Base-by-base conservation (phyloP, 2,329 filamentous ascomycete species). In the Penicillium sp. region DNA sequence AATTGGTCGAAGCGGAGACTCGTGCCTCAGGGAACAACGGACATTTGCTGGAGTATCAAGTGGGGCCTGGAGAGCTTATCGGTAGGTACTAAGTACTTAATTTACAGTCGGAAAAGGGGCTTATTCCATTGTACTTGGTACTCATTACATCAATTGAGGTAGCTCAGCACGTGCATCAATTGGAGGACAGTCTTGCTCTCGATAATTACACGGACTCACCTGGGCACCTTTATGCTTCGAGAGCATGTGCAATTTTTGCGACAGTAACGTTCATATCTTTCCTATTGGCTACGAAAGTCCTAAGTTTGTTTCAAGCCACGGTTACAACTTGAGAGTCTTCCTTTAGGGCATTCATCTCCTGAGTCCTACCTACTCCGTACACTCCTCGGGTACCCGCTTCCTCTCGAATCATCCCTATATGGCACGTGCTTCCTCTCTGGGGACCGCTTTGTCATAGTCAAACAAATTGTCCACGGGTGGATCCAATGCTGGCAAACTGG, bases 1-100 rank as follows among this genome's bases (percentile, higher is more conserved):
- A 61, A 74, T 73, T 72, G 71, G 71, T 53, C 42, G 44, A 36
- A 36, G 55, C 31, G 49, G 39, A 56, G 55, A 52, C 58, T 60
- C 61, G 62, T 65, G 64, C 60, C 52, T 55, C 60, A 66, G 58
- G 55, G 56, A 61, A 53, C 65, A 65, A 70, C 63, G 69, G 66
- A 61, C 55, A 66, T 66, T 66, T 62, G 70, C 65, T 67, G 63
- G 55, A 53, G 31, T 55, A 52, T 7, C 35, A 23, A 39, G 55
- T 60, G 59, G 62, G 60, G 55, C 62, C 49, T 42, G 25, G 55
- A 49, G 63, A 66, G 64, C 63, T 70, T 64, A 69, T 64, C 55
- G 47, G 44, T 45, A 52, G 44, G 49, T 58, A 53, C 35, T 35
- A 8, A 38, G 17, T 45, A 57, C 55, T 53, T 45, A 4, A 10